Base-by-base conservation (phyloP, 2,329 filamentous ascomycete species). In the Ophiostoma tasmaniense region DNA sequence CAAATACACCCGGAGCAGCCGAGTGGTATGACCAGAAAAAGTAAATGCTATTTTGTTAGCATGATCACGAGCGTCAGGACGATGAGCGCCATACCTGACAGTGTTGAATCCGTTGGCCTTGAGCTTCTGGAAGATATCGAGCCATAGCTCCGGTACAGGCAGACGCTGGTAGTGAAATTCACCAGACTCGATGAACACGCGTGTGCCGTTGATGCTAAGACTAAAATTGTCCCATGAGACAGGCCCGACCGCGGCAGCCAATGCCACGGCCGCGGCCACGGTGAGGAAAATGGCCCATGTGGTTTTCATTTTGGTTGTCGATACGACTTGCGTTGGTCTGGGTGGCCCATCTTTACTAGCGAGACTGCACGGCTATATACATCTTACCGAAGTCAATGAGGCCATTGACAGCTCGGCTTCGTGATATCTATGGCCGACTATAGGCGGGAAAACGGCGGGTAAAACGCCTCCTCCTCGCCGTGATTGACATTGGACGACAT, bases 21-120 rank as follows among this genome's bases (percentile, higher is more conserved):
- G 92, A 93, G 3, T 86, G 80, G 0, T 82, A 83, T 3, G 79
- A 82, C 80, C 81, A 83, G 75, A 82, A 83, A 72, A 83, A 82
- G 74, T 82, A 83, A 39, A 82, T 75, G 70, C 79, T 77, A 66
- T 74, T 14, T 13, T 20, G 55, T 30, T 14, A n/a, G n/a, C n/a
- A n/a, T n/a, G n/a, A n/a, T n/a, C n/a, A n/a, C n/a, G n/a, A n/a
- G n/a, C n/a, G n/a, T n/a, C n/a, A n/a, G n/a, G n/a, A n/a, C n/a
- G n/a, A n/a, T n/a, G n/a, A n/a, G n/a, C n/a, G n/a, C n/a, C n/a
- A n/a, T n/a, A 75, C 71, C 69, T 75, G 71, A 93, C 89, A 62
- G 86, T 85, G 73, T 90, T 94, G 79, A 92, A 93, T 0, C 92
- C 92, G 1, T 93, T 79, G 0, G 90, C 89, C 77, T 90, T 93